Percentiles rank a stretch among this genome's conserved stretches.
Conservation (phyloP, 345 rosid genomes). For the Conringia planisiliqua region DNA sequence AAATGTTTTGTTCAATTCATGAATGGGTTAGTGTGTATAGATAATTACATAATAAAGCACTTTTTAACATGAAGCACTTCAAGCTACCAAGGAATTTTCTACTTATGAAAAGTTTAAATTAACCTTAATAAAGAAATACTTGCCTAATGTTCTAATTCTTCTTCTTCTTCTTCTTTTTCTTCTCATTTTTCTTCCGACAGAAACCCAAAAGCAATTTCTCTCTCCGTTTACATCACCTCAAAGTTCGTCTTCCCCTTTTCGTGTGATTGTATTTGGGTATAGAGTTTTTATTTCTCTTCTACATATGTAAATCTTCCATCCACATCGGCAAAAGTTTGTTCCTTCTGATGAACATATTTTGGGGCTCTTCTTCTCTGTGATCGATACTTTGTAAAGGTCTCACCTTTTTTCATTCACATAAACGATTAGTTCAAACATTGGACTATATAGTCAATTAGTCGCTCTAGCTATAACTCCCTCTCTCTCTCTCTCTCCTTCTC, state of each 20-base stretch:
- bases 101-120: too few relatives aligned
- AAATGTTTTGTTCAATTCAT: not conserved
- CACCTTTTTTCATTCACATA: not conserved
- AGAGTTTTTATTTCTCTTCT: not conserved
- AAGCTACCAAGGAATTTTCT: too few relatives aligned
- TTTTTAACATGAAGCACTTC: too few relatives aligned
- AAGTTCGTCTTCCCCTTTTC: slow-evolving; percentile 9
- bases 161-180: not conserved
- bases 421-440: not conserved
- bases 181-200: too few relatives aligned
- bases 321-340: not conserved
- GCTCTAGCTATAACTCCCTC: not conserved
- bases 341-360: not conserved
- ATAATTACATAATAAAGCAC: too few relatives aligned
- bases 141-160: too few relatives aligned
- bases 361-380: not conserved
- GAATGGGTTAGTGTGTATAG: not conserved
- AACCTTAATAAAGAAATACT: too few relatives aligned
- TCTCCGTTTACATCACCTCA: slow-evolving; percentile 4
- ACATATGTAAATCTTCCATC: too few relatives aligned
- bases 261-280: not conserved
- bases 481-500: too few relatives aligned
- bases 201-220: not conserved
- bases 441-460: not conserved
- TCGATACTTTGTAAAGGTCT: slow-evolving; percentile 10